These are phyloP conservation scores for Penicillium verrucosum DNA, from an alignment of 2,329 filamentous ascomycete species.

Conservation along the genomic window DNA sequence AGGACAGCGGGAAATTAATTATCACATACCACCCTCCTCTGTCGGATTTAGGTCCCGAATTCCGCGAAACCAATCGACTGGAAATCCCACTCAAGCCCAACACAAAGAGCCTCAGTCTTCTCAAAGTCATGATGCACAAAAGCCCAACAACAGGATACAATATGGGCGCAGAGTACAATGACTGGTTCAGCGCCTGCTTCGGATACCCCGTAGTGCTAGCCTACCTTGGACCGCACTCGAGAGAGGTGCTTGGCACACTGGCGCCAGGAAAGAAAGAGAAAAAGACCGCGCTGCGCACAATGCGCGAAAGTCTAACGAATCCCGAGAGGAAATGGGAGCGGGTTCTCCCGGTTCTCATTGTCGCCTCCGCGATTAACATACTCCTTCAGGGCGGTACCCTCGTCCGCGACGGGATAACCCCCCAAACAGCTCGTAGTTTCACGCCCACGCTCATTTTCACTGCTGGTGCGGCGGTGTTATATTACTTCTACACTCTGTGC, in stretches of 20 bases:
- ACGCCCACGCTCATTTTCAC: neutral
- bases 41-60: slow-evolving; percentile 22
- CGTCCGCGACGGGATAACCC: neutral
- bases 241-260: slow-evolving; percentile 61
- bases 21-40: slow-evolving; percentile 39
- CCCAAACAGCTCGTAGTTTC: neutral
- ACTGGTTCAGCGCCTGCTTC: slow-evolving; percentile 66
- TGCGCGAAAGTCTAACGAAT: neutral
- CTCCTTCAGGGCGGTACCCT: neutral
- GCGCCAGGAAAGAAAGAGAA: slow-evolving; percentile 40
- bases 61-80: slow-evolving; percentile 34
- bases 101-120: slow-evolving; percentile 43
- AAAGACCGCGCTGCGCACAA: neutral
- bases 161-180: slow-evolving; percentile 59
- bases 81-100: slow-evolving; percentile 58
- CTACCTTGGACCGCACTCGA: slow-evolving; percentile 61
- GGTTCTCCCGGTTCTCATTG: neutral
- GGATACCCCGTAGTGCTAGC: slow-evolving; percentile 60
- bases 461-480: slow-evolving; percentile 4
- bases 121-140: slow-evolving; percentile 58
- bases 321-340: neutral
- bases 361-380: neutral
- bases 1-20: slow-evolving; percentile 35
- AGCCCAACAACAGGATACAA: slow-evolving; percentile 59
- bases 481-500: neutral